phyloP scores from a whole-genome alignment of 2,329 filamentous ascomycete genomes.

The Byssothecium circinans region DNA sequence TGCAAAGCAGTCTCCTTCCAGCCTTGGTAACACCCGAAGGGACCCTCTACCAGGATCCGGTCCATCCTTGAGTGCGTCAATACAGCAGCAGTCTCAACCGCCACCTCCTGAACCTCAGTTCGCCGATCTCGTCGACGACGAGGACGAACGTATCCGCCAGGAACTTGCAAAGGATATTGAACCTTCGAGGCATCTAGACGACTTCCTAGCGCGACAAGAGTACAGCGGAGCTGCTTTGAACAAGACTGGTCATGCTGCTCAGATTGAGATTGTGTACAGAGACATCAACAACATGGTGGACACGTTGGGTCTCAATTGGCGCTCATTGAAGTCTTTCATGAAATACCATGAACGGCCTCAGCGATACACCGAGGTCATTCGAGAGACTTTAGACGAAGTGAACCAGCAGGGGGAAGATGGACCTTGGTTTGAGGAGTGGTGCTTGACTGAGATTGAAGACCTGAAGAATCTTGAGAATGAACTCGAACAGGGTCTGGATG shows the following conservation, averaged over 20 bases:
- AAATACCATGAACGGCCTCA: conserved; percentile 59
- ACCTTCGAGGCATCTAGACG: conserved; percentile 64
- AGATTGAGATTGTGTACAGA: conserved; percentile 62
- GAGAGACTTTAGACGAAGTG: conserved; percentile 63
- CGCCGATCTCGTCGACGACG: conserved; percentile 53
- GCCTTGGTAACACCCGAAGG: conserved; percentile 45
- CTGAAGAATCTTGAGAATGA: conserved; percentile 64
- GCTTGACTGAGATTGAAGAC: conserved; percentile 73
- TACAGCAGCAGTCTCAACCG: conserved; percentile 36
- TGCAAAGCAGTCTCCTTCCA: conserved; percentile 54
- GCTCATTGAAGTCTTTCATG: conserved; percentile 63
- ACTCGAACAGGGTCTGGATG: conserved; percentile 65
- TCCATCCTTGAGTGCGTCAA: conserved; percentile 35
- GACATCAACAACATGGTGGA: conserved; percentile 95
- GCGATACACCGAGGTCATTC: conserved; percentile 58
- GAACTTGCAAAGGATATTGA: conserved; percentile 63
- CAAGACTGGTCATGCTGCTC: conserved; percentile 48
- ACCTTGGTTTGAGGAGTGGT: conserved; percentile 66
- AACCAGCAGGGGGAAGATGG: conserved; percentile 40
- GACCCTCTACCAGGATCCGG: conserved; percentile 37
- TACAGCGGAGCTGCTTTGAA: conserved; percentile 42
- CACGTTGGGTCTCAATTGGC: conserved; percentile 82
- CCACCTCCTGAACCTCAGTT: conserved; percentile 43
- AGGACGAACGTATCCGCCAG: conserved; percentile 68
- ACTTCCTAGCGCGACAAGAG: conserved; percentile 64